Evolutionary conservation across 352 stramenopile genomes (phyloP).

Genomic region (Pythium plurisporium): DNA sequence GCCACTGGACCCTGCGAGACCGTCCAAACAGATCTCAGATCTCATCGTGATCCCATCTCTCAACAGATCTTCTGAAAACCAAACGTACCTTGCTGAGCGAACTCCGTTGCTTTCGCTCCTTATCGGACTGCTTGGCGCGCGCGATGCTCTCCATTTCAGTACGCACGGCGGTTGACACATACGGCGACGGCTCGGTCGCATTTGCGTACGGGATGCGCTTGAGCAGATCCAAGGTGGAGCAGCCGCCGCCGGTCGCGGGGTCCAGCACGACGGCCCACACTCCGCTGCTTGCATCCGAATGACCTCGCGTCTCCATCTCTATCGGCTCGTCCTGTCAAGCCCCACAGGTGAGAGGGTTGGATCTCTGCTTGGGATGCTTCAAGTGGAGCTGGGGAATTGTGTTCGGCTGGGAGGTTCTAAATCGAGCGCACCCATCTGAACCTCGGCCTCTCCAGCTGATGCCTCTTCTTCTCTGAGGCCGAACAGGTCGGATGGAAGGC

Average conservation of each 20-base stretch:
- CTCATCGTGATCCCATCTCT: neutral
- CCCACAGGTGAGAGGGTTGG: too few species aligned
- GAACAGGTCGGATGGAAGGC: neutral
- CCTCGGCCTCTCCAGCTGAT: slow-evolving; percentile 5
- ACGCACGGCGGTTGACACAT: slow-evolving; percentile 26
- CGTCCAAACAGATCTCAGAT: neutral
- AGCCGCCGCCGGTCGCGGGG: slow-evolving; percentile 22
- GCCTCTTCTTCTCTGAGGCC: neutral
- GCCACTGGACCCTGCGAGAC: slow-evolving; percentile 3
- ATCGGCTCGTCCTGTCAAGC: too few species aligned
- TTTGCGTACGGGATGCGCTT: slow-evolving; percentile 26
- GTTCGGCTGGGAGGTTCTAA: too few species aligned
- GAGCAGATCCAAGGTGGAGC: slow-evolving; percentile 67
- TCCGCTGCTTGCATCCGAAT: too few species aligned
- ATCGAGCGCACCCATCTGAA: too few species aligned
- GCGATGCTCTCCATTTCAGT: slow-evolving; percentile 40
- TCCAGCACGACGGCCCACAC: slow-evolving; percentile 15
- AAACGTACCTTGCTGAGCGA: neutral
- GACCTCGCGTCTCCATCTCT: neutral
- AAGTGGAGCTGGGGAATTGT: too few species aligned
- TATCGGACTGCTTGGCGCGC: neutral
- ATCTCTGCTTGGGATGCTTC: too few species aligned
- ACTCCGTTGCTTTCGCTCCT: slow-evolving; percentile 5
- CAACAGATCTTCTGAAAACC: neutral
- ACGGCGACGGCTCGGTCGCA: neutral